phyloP scores from a whole-genome alignment of 2,329 filamentous ascomycete genomes.

The Periconia digitata region DNA sequence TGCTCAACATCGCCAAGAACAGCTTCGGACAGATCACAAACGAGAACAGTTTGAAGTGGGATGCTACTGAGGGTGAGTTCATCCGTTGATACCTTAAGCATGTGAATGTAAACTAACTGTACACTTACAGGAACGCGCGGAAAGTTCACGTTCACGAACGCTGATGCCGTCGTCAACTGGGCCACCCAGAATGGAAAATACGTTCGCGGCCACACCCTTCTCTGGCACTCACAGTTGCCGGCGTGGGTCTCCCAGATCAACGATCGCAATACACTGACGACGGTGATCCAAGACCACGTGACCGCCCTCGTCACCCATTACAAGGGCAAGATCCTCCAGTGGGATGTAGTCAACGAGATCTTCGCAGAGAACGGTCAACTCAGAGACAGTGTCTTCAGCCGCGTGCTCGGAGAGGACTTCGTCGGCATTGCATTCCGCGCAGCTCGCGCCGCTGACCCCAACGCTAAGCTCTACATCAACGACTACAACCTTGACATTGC shows the following conservation, averaged over 20 bases:
- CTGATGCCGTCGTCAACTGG: slow-evolving; percentile 39
- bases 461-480: slow-evolving; percentile 63
- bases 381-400: slow-evolving; percentile 57
- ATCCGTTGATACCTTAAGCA: not conserved
- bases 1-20: not conserved
- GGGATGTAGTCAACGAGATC: slow-evolving; percentile 47
- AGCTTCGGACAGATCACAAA: slow-evolving; percentile 39
- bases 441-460: slow-evolving; percentile 59
- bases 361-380: slow-evolving; percentile 61
- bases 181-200: slow-evolving; percentile 39
- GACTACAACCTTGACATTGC: slow-evolving; percentile 65
- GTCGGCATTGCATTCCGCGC: slow-evolving; percentile 60
- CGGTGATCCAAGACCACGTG: slow-evolving; percentile 44
- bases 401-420: slow-evolving; percentile 59
- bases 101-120: not conserved
- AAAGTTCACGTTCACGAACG: slow-evolving; percentile 37
- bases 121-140: slow-evolving; percentile 20
- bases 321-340: slow-evolving; percentile 40
- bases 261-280: slow-evolving; percentile 40
- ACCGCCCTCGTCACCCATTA: slow-evolving; percentile 38
- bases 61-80: slow-evolving; percentile 35
- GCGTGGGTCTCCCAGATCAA: slow-evolving; percentile 38
- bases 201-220: slow-evolving; percentile 43
- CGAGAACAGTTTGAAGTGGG: slow-evolving; percentile 46
- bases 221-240: slow-evolving; percentile 44